Percentiles rank a stretch among this genome's conserved stretches.
These are phyloP conservation scores for Chlamydomonas sphaeroides DNA, from an alignment of 139 green algal genomes.

Conservation along the genomic window DNA sequence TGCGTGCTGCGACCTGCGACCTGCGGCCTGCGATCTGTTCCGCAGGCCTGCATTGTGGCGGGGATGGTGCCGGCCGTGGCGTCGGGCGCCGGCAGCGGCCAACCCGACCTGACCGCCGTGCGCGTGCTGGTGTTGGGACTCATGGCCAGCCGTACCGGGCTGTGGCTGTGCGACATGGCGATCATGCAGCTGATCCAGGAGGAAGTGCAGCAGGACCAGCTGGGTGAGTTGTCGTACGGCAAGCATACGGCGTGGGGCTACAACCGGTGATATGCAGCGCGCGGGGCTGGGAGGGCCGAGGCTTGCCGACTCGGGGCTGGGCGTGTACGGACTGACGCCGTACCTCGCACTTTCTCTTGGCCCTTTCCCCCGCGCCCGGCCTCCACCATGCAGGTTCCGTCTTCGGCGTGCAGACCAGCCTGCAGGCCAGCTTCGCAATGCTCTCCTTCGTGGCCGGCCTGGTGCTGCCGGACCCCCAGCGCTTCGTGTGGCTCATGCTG, in stretches of 20 bases:
- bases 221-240: slow-evolving; percentile 60
- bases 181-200: slow-evolving; percentile 88
- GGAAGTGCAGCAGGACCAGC: slow-evolving; percentile 37
- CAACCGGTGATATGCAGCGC: too few species aligned
- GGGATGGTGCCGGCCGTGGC: slow-evolving; percentile 24
- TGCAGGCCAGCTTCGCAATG: slow-evolving; percentile 79
- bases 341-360: too few species aligned
- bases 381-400: slow-evolving; percentile 73
- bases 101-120: not conserved
- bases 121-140: slow-evolving; percentile 72
- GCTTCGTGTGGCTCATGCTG: slow-evolving; percentile 69
- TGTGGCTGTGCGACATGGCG: slow-evolving; percentile 88
- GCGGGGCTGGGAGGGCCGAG: too few species aligned
- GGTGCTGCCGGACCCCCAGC: slow-evolving; percentile 36
- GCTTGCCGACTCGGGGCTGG: not conserved
- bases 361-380: too few species aligned
- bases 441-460: slow-evolving; percentile 68
- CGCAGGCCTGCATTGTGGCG: slow-evolving; percentile 3
- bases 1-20: too few species aligned
- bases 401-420: slow-evolving; percentile 77
- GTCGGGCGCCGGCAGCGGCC: not conserved
- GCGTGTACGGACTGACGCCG: not conserved
- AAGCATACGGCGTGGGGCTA: too few species aligned
- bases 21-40: too few species aligned
- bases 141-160: slow-evolving; percentile 74